These are phyloP conservation scores for Pharnaceum exiguum DNA, from an alignment of 148 eudicot genomes.

Conservation along the genomic window DNA sequence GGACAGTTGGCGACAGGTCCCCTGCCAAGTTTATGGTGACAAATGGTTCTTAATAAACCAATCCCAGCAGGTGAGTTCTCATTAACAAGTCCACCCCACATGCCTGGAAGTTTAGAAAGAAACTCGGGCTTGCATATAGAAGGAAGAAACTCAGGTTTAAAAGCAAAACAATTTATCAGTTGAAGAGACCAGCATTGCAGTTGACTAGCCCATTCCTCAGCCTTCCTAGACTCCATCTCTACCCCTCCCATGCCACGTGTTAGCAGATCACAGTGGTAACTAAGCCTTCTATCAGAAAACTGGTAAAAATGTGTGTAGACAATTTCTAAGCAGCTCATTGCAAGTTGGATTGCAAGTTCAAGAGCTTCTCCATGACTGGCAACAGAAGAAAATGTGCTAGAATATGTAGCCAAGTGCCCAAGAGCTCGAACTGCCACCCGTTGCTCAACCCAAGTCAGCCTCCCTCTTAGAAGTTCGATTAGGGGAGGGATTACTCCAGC, in stretches of 20 bases:
- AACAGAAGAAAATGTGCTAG: conserved; percentile 72
- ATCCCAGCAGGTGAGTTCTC: conserved; percentile 96
- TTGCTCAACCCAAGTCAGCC: conserved; percentile 98
- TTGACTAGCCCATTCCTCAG: conserved; percentile 99
- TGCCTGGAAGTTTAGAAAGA: conserved; percentile 69
- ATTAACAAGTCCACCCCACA: conserved; percentile 99
- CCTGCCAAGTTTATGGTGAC: conserved; percentile 89
- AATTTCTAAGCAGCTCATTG: conserved; percentile 91
- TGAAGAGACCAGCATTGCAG: conserved; percentile 98
- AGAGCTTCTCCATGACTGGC: conserved; percentile 88
- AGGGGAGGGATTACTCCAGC: conserved; percentile 86
- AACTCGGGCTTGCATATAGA: conserved; percentile 83
- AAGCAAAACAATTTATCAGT: conserved; percentile 91
- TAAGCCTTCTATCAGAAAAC: conserved; percentile 72
- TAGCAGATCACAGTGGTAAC: conserved; percentile 91
- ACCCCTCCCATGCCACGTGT: conserved; percentile 99
- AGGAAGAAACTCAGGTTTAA: conserved; percentile 77
- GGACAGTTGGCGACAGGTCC: conserved; percentile 88
- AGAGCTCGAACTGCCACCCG: conserved; percentile 97
- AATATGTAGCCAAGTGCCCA: conserved; percentile 89
- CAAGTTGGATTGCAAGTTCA: conserved; percentile 86
- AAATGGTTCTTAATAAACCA: conserved; percentile 82
- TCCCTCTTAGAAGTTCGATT: conserved; percentile 88
- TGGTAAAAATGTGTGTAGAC: conserved; percentile 97
- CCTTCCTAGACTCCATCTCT: conserved; percentile 97